A percentile compares a stretch with the other conserved stretches of the same genome.
Conservation (phyloP, 805 yeast species). For the Wickerhamomyces kurtzmanii region DNA sequence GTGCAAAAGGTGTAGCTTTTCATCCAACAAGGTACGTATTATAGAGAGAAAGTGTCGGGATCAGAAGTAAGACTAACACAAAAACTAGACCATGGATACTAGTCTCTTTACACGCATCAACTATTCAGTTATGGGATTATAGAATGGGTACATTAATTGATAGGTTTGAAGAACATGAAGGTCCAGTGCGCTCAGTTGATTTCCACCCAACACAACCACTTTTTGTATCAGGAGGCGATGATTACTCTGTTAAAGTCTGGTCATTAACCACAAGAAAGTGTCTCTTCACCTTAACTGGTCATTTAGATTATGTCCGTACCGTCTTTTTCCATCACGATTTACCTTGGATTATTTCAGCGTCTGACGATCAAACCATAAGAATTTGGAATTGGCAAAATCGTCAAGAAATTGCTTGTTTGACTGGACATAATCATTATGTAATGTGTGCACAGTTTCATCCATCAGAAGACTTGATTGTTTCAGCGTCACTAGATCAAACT, state of each 20-base stretch:
- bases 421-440: slow-evolving; percentile 98
- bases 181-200: slow-evolving; percentile 92
- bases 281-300: slow-evolving; percentile 85
- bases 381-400: slow-evolving; percentile 99
- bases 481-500: slow-evolving; percentile 96
- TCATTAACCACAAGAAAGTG: slow-evolving; percentile 86
- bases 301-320: slow-evolving; percentile 90
- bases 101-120: slow-evolving; percentile 92
- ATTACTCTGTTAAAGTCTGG: slow-evolving; percentile 93
- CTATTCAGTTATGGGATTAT: slow-evolving; percentile 99
- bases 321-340: slow-evolving; percentile 91
- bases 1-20: slow-evolving; percentile 97
- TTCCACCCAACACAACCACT: slow-evolving; percentile 98
- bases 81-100: slow-evolving; percentile 79
- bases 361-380: slow-evolving; percentile 97
- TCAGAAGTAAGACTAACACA: slow-evolving; percentile 6
- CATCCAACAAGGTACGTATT: slow-evolving; percentile 64
- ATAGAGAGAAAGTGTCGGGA: neutral
- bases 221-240: slow-evolving; percentile 97
- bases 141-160: slow-evolving; percentile 98
- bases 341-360: slow-evolving; percentile 94
- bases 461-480: slow-evolving; percentile 84
- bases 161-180: slow-evolving; percentile 96
- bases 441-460: slow-evolving; percentile 99
- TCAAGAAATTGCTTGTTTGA: slow-evolving; percentile 91